Evolutionary conservation across 2,329 filamentous ascomycete species (phyloP).

Genomic region (Aspergillus versicolor): DNA sequence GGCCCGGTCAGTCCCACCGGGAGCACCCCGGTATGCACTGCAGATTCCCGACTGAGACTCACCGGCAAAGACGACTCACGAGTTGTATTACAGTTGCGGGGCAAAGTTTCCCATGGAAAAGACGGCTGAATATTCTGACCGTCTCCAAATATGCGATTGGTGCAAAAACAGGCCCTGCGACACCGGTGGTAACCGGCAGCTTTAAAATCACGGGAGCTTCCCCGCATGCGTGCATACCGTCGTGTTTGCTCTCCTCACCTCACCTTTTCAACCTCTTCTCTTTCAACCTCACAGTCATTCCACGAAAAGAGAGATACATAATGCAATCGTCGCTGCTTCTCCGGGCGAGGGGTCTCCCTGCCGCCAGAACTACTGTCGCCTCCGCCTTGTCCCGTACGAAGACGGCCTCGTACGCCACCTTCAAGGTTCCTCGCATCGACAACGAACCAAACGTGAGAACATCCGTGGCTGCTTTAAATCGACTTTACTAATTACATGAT

Average conservation of each 20-base stretch:
- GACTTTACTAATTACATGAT: conserved; percentile 8
- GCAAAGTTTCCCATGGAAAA: neutral
- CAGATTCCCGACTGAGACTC: neutral
- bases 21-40: neutral
- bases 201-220: conserved; percentile 22
- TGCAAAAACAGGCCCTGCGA: neutral
- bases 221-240: conserved; percentile 23
- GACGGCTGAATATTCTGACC: neutral
- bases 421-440: conserved; percentile 80
- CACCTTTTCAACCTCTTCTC: neutral
- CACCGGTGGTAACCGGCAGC: conserved; percentile 9
- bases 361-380: conserved; percentile 20
- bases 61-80: neutral
- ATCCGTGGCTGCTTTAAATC: too few species aligned
- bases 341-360: conserved; percentile 27
- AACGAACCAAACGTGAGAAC: conserved; percentile 92
- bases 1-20: conserved; percentile 12
- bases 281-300: neutral
- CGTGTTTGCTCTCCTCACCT: conserved; percentile 13
- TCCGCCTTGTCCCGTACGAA: conserved; percentile 20
- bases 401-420: conserved; percentile 68
- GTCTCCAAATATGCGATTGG: neutral
- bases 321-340: conserved; percentile 32
- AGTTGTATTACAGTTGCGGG: neutral
- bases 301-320: conserved; percentile 8